Percentiles rank a stretch among this genome's conserved stretches.
phyloP scores from a whole-genome alignment of 768 basidiomycete species.

The Auriscalpium orientale region DNA sequence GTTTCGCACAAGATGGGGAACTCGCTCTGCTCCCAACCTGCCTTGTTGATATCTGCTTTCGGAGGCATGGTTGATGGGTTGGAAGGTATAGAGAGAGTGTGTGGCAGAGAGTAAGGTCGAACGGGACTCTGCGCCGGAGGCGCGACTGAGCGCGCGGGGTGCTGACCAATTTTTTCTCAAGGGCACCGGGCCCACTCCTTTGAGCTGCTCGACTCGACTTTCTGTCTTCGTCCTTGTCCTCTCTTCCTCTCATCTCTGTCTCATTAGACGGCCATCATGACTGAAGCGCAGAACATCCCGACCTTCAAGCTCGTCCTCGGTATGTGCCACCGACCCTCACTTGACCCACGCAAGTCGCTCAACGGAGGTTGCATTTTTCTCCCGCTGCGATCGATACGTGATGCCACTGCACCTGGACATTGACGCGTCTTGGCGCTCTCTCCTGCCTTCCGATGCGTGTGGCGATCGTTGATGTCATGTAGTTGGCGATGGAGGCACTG shows the following conservation, averaged over 20 bases:
- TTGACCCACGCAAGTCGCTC: conserved; percentile 7
- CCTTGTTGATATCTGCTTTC: conserved; percentile 92
- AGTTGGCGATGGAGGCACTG: conserved; percentile 97
- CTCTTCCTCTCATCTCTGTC: conserved; percentile 21
- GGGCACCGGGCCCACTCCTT: neutral
- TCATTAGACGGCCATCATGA: conserved; percentile 30
- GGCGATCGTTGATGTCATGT: conserved; percentile 15
- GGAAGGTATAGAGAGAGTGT: too few relatives aligned
- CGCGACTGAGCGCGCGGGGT: neutral
- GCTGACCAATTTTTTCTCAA: conserved; percentile 8
- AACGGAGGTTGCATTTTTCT: conserved; percentile 22
- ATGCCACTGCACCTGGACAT: conserved; percentile 9
- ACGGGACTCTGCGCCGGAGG: too few relatives aligned
- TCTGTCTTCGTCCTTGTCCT: conserved; percentile 27
- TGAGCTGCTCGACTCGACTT: conserved; percentile 28
- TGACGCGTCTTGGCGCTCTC: conserved; percentile 10
- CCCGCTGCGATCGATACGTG: conserved; percentile 48
- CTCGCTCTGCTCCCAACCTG: conserved; percentile 90
- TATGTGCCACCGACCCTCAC: conserved; percentile 33
- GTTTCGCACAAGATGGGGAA: conserved; percentile 93
- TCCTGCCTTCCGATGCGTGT: conserved; percentile 15
- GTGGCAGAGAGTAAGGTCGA: too few relatives aligned
- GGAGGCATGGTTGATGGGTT: conserved; percentile 42
- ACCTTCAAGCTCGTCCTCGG: conserved; percentile 99
- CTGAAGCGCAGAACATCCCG: conserved; percentile 45